Base-by-base conservation (phyloP, 2,329 filamentous ascomycete genomes). In the Xylaria hypoxylon region DNA sequence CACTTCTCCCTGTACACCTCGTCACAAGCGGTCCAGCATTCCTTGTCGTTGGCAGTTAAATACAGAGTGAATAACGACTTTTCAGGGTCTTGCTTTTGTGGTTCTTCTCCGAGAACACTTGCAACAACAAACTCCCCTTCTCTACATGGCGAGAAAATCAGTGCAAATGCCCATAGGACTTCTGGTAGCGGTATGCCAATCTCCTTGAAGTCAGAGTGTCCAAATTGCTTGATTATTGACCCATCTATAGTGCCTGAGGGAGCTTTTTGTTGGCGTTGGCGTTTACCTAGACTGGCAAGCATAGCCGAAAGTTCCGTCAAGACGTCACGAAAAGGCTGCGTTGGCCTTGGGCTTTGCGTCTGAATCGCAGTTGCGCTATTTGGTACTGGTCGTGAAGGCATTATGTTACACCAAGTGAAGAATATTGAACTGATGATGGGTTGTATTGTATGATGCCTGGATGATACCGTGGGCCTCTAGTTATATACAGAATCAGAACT, bases 401-500 rank as follows among this genome's bases (percentile, higher is more conserved):
- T 59, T 28, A 19, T 28, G 33, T 28, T 28, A 7, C 8, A 7
- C 2, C 28, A 11, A 24, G 11, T 40, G 19, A 4, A 42, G n/a
- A 19, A 51, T 19, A 59, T 42, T 19, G 11, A 28, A 26, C 3
- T 35, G 28, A 52, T 38, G 40, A 38, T 19, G 8, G 19, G 40
- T 48, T 38, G 31, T 10, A 8, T 19, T 40, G 11, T 28, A 35
- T 52, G 28, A 6, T 50, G 8, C 17, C 19, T 38, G n/a, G 15
- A 26, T 10, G 5, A 28, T 17, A 24, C 17, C 1, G 28, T 5
- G 13, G 13, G 3, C 26, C 22, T 3, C 28, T 51, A n/a, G 5
- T 59, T 59, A 59, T 59, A 51, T 59, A 50, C 45, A 10, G 5
- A 47, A 33, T 17, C 28, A 15, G 19, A 15, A 58, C 28, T 15